Conservation (phyloP, 2,329 filamentous ascomycete species). For the Colletotrichum liriopes region DNA sequence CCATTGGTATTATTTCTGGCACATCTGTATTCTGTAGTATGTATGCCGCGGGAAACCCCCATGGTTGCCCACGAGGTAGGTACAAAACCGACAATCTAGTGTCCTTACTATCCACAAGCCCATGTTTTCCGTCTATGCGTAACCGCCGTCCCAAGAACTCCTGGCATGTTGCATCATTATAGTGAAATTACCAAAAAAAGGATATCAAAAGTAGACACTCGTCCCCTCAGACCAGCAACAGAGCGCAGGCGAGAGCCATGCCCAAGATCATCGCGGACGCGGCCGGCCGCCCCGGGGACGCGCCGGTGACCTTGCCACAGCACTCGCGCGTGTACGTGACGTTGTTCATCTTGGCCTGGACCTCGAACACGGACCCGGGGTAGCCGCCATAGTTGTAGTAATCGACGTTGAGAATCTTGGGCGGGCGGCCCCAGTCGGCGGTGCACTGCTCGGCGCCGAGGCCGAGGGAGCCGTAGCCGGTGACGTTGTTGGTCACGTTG, state of each 20-base stretch:
- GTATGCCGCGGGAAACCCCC: not conserved
- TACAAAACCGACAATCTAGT: not conserved
- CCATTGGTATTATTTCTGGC: not conserved
- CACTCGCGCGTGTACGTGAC: conserved; percentile 77
- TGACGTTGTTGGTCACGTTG: conserved; percentile 79
- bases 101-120: not conserved
- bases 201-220: conserved; percentile 16
- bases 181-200: not conserved
- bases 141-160: conserved; percentile 19
- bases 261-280: conserved; percentile 17
- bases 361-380: conserved; percentile 82
- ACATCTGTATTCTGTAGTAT: not conserved
- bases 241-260: conserved; percentile 31
- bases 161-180: conserved; percentile 27
- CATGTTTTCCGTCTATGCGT: conserved; percentile 21
- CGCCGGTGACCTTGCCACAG: conserved; percentile 63
- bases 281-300: conserved; percentile 28
- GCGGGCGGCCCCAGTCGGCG: conserved; percentile 75
- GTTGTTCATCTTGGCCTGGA: conserved; percentile 78
- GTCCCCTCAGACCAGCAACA: conserved; percentile 28
- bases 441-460: conserved; percentile 74
- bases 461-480: conserved; percentile 78
- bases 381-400: conserved; percentile 82
- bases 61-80: not conserved
- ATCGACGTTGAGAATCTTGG: conserved; percentile 86